Conservation (phyloP, 257 asterid species). For the Lycium barbarum region DNA sequence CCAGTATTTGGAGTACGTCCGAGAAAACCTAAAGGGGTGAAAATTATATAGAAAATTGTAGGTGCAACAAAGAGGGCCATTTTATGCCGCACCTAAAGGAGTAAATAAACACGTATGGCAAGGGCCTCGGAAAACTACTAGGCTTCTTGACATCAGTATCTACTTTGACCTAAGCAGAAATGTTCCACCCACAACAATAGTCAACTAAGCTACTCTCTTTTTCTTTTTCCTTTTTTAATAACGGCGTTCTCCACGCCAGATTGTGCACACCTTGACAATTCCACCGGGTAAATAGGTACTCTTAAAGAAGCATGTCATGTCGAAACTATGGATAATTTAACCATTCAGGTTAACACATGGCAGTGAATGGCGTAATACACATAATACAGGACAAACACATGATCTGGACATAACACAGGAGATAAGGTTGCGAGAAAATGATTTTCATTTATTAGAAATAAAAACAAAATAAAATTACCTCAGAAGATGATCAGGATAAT, state of each 20-base stretch:
- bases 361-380: not conserved
- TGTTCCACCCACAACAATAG: not conserved
- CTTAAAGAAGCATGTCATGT: not conserved
- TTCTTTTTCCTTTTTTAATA: not conserved
- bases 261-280: not conserved
- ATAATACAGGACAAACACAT: not conserved
- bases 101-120: not conserved
- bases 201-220: not conserved
- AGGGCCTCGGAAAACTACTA: not conserved
- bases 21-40: not conserved
- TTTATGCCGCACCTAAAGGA: not conserved
- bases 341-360: not conserved
- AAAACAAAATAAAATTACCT: slow-evolving; percentile 42
- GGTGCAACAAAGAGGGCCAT: not conserved
- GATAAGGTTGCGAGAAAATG: slow-evolving; percentile 16
- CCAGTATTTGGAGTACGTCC: not conserved
- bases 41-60: not conserved
- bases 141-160: not conserved
- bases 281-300: not conserved
- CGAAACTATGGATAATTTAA: not conserved
- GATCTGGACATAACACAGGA: not conserved
- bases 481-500: slow-evolving; percentile 59
- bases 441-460: not conserved
- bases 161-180: not conserved
- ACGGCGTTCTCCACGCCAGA: not conserved